Evolutionary conservation across 495 filamentous ascomycete species (phyloP), one percentile per base, ranked within the genome.

Genomic region (Hypoxylon trugodes): DNA sequence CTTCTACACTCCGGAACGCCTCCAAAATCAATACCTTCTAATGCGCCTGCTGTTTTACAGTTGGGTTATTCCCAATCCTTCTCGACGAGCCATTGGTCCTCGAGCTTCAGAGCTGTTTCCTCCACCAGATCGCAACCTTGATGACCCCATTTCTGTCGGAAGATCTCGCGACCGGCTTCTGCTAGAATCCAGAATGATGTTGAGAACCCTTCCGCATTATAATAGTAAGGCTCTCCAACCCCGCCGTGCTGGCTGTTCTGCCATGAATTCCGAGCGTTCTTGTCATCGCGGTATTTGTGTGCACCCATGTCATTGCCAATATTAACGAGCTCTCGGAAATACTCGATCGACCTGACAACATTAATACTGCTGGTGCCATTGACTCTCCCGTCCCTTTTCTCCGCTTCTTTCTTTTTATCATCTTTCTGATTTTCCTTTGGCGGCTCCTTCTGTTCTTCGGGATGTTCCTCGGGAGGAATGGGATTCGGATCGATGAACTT

Each of bases 161-260:
- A 72, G 5, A 72, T 43, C 45, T 72, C 66, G 15, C 69, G 69
- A 2, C 69, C 69, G 6, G 69, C 69, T 32, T 72, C 69, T 6
- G 69, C 54, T 13, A 72, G 49, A 15, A 72, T 69, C 69, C 69
- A 72, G 66, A 72, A 72, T 9, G 66, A 61, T 6, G 38, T 47
- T 13, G 61, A 75, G 52, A 85, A 84, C 7, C 81, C 82, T 26
- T 74, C 74, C 1, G 78, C 57, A 50, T 83, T 77, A 28, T 81
- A 62, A 54, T 83, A 84, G 47, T 80, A 86, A 4, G 83, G 83
- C 57, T 86, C 83, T 4, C 82, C 83, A 42, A 80, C 52, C 0
- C 82, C 83, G 21, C 83, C 83, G 12, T 64, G 73, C 54, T 84
- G 83, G 45, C 66, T 69, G 2, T 52, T 69, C 36, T 85, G 83